Evolutionary conservation across 164 flowering plant genomes (phyloP), one percentile per base, ranked within the genome.

Genomic region (Umbilicus rupestris): DNA sequence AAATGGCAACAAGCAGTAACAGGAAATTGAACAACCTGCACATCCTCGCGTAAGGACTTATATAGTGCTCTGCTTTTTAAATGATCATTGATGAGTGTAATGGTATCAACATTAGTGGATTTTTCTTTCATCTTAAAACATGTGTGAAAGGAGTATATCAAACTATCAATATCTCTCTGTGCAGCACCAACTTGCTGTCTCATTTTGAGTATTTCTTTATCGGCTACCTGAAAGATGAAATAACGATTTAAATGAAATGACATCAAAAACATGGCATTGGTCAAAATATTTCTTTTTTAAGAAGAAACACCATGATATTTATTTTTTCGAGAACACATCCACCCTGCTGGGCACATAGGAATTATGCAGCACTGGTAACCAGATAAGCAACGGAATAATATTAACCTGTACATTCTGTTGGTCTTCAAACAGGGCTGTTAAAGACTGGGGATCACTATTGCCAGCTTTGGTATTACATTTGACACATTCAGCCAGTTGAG

Each of bases 71-170:
- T 81, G 76, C 72, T 83, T 76, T 71, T 75, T 67, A 94, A 69
- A 70, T 74, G 70, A 66, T 83, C 81, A 44, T 77, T 78, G 66
- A 78, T 73, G 46, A 77, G 73, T 7, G 9, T 46, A 68, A 84
- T 70, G 59, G 78, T 78, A 49, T 85, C 87, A 17, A 66, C 69
- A 71, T 52, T 39, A 55, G 59, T 76, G 39, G 57, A 77, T 64
- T 82, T 79, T 63, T 79, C 87, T 69, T 76, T 80, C 37, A 79
- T 64, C 76, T 86, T 87, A 69, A 75, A 78, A 66, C 68, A 68
- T 22, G 69, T 57, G 65, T 76, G 80, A 39, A 90, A 78, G 3
- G 74, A 80, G 58, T 78, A 71, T 3, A 64, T 68, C 64, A 82
- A 41, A 28, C 67, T 75, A 71, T 80, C 74, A 76, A 85, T 73